Conservation (phyloP, 164 flowering plant genomes). For the Vitis rotundifolia region DNA sequence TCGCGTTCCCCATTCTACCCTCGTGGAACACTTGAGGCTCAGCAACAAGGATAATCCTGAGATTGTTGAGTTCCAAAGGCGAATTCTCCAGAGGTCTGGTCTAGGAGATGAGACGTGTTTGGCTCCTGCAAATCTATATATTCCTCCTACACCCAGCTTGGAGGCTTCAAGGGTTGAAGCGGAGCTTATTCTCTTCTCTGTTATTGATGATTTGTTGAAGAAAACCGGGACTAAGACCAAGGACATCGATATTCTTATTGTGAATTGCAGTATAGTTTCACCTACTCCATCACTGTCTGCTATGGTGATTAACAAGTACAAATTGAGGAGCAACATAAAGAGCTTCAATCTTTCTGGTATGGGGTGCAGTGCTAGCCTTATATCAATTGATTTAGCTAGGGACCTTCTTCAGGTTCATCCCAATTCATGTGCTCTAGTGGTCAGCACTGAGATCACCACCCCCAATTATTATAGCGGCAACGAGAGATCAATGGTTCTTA, state of each 20-base stretch:
- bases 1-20: background rate
- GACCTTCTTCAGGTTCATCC: conserved; percentile 5
- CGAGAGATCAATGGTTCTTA: conserved; percentile 3
- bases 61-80: conserved; percentile 9
- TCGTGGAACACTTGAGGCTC: background rate
- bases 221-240: background rate
- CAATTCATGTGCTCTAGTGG: background rate
- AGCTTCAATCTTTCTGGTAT: conserved; percentile 9
- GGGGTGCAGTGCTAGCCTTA: conserved; percentile 14
- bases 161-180: conserved; percentile 1
- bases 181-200: conserved; percentile 1
- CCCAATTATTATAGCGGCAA: conserved; percentile 3
- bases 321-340: conserved; percentile 3
- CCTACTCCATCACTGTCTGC: conserved; percentile 13
- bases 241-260: background rate
- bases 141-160: conserved; percentile 8
- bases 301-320: conserved; percentile 9
- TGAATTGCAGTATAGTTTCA: background rate
- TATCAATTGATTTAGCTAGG: conserved; percentile 9
- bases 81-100: conserved; percentile 1
- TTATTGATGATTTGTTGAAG: background rate
- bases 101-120: conserved; percentile 7
- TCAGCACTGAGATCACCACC: conserved; percentile 1
- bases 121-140: background rate
- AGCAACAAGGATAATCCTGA: background rate